Conservation (phyloP, 305 asterid genomes). For the Fraxinus sp. region DNA sequence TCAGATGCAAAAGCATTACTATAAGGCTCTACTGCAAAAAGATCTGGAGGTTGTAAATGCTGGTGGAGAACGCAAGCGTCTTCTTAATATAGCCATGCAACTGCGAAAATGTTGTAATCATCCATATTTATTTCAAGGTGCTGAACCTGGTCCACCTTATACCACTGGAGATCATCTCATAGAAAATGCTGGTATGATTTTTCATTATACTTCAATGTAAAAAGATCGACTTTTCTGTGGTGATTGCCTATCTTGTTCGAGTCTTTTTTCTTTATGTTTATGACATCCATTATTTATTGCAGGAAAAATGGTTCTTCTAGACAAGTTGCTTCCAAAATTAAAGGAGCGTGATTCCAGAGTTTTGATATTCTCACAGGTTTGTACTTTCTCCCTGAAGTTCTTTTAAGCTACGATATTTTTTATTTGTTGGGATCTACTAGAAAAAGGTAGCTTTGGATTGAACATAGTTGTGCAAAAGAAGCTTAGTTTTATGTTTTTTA, state of each 20-base stretch:
- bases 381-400: background rate
- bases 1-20: slow-evolving; percentile 97
- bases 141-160: slow-evolving; percentile 99
- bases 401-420: background rate
- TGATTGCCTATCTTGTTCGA: background rate
- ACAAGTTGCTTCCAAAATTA: slow-evolving; percentile 90
- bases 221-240: background rate
- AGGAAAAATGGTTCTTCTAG: slow-evolving; percentile 99
- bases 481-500: background rate
- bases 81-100: slow-evolving; percentile 98
- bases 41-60: slow-evolving; percentile 99
- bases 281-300: slow-evolving; percentile 21
- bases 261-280: background rate
- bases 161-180: slow-evolving; percentile 86
- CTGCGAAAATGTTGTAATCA: slow-evolving; percentile 98
- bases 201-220: background rate
- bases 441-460: background rate
- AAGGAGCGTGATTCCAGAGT: slow-evolving; percentile 99
- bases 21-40: slow-evolving; percentile 91
- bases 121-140: slow-evolving; percentile 99
- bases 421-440: background rate
- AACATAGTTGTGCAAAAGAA: background rate
- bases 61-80: slow-evolving; percentile 99
- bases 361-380: slow-evolving; percentile 92
- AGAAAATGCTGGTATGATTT: slow-evolving; percentile 84